Evolutionary conservation across 345 rosid species (phyloP).

Genomic region (Salix brachista): DNA sequence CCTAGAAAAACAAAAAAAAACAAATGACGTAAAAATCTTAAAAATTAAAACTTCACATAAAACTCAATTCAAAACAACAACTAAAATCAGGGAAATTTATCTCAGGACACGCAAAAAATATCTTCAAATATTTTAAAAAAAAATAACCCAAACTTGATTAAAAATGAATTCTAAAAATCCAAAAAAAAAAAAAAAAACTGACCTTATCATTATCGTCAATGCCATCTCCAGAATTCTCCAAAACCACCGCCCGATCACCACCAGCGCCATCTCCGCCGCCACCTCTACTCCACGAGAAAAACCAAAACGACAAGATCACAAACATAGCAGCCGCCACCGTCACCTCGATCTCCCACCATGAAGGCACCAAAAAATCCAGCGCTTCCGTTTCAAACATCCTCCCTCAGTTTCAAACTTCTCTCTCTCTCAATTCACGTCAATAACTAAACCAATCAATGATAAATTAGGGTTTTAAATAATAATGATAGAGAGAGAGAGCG

Average conservation of each 20-base stretch:
- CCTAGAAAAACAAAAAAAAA: too few species aligned
- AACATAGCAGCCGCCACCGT: slow-evolving; percentile 59
- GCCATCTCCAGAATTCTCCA: slow-evolving; percentile 41
- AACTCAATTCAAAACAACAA: too few species aligned
- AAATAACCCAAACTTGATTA: neutral
- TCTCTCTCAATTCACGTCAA: neutral
- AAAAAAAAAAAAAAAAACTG: slow-evolving; percentile 5
- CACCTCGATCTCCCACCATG: slow-evolving; percentile 86
- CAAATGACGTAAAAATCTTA: too few species aligned
- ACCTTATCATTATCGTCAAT: slow-evolving; percentile 66
- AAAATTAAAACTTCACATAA: neutral
- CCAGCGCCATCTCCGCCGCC: slow-evolving; percentile 21
- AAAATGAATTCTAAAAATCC: neutral
- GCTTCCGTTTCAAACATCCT: slow-evolving; percentile 29
- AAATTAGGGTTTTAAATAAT: slow-evolving; percentile 14
- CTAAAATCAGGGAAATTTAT: neutral
- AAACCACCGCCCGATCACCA: slow-evolving; percentile 39
- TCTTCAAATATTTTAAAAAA: neutral
- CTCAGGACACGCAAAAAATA: neutral
- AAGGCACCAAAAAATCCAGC: slow-evolving; percentile 57
- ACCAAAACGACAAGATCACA: slow-evolving; percentile 57
- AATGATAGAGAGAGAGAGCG: neutral
- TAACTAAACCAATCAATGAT: neutral
- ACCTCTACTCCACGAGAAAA: slow-evolving; percentile 45
- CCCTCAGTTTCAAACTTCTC: neutral